Evolutionary conservation across 352 stramenopile genomes (phyloP).

Genomic region (Pythium apleroticum): DNA sequence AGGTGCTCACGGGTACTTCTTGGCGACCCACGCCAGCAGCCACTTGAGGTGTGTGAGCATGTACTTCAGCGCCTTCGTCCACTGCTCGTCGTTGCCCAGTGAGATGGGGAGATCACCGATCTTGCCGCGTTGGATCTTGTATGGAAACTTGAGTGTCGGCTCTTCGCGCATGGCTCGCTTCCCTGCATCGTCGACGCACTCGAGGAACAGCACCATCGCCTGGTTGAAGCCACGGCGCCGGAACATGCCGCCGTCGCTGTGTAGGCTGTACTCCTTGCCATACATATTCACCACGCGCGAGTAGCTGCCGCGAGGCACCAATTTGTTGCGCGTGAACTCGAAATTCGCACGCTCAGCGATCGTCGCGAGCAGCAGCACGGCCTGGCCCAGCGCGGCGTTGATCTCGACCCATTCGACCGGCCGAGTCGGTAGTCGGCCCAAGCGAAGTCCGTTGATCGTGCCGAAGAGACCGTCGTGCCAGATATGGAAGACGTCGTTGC

Average conservation of each 20-base stretch:
- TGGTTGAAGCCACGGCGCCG: constrained; percentile 90
- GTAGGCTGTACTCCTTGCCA: constrained; percentile 80
- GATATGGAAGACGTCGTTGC: constrained; percentile 91
- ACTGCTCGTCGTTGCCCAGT: constrained; percentile 89
- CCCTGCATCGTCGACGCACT: constrained; percentile 87
- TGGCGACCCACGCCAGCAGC: constrained; percentile 91
- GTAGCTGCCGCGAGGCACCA: constrained; percentile 83
- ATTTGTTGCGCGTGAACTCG: constrained; percentile 78
- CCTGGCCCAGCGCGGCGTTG: constrained; percentile 85
- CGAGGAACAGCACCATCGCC: constrained; percentile 88
- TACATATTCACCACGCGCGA: constrained; percentile 86
- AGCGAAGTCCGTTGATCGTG: constrained; percentile 87
- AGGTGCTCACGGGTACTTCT: constrained; percentile 55
- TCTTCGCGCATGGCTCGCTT: constrained; percentile 88
- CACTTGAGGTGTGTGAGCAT: constrained; percentile 88
- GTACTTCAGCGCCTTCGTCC: constrained; percentile 88
- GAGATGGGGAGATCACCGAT: constrained; percentile 89
- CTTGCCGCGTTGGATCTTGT: constrained; percentile 89
- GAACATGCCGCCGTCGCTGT: constrained; percentile 86
- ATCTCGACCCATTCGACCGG: constrained; percentile 91
- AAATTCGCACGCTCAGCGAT: constrained; percentile 83
- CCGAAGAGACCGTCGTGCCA: constrained; percentile 90
- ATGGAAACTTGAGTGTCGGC: constrained; percentile 87
- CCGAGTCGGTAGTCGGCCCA: constrained; percentile 77
- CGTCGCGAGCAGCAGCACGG: constrained; percentile 79